Percentiles rank a stretch among this genome's conserved stretches.
phyloP scores from a whole-genome alignment of 495 filamentous ascomycete species.

The Lasiosphaeria miniovina region DNA sequence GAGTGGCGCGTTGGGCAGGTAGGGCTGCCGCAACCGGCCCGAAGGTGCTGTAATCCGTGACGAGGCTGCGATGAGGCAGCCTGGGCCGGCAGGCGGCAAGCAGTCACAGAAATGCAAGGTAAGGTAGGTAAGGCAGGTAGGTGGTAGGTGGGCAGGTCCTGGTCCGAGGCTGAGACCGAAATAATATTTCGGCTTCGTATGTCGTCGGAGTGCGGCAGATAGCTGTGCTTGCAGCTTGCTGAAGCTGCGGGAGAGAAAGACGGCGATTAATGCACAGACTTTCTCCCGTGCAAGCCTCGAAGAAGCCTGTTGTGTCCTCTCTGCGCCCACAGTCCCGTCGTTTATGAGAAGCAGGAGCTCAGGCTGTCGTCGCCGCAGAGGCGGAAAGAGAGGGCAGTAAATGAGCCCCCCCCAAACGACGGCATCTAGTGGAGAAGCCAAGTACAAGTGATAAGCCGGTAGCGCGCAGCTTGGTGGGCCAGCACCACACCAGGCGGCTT shows the following conservation, averaged over 20 bases:
- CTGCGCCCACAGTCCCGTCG: slow-evolving; percentile 3
- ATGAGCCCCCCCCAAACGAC: background rate
- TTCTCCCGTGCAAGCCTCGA: background rate
- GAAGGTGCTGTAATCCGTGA: too few relatives aligned
- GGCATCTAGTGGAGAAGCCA: background rate
- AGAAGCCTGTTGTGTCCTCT: background rate
- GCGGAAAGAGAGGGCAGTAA: slow-evolving; percentile 31
- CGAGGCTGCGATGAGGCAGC: too few relatives aligned
- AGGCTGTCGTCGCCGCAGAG: slow-evolving; percentile 22
- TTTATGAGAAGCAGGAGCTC: background rate
- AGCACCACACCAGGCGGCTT: background rate
- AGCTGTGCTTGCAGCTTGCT: background rate
- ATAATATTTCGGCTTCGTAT: too few relatives aligned
- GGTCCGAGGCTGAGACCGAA: too few relatives aligned
- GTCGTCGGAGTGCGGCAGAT: too few relatives aligned
- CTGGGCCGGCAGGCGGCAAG: too few relatives aligned
- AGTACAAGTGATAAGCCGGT: too few relatives aligned
- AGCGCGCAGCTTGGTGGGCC: background rate
- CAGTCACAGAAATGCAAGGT: too few relatives aligned
- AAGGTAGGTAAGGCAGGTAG: too few relatives aligned
- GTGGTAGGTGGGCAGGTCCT: too few relatives aligned
- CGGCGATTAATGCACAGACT: background rate
- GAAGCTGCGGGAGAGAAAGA: background rate
- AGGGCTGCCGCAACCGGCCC: too few relatives aligned
- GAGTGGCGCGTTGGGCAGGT: too few relatives aligned